phyloP scores from a whole-genome alignment of 371 early-diverging fungal genomes.

The Rhizomucor miehei region DNA sequence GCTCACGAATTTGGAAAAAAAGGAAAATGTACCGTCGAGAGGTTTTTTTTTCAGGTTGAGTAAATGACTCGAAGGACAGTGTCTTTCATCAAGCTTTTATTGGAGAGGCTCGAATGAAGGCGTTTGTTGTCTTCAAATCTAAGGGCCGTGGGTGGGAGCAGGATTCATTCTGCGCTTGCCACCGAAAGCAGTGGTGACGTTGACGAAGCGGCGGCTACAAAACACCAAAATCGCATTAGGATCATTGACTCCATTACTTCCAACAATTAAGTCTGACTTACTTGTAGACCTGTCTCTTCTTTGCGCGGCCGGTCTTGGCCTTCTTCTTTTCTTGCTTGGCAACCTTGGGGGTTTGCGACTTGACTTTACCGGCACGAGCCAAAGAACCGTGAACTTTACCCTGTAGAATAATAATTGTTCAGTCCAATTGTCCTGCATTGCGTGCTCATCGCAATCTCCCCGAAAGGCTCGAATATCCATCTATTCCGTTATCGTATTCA shows the following conservation, averaged over 20 bases:
- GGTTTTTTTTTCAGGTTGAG: too few relatives aligned
- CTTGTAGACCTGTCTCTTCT: constrained; percentile 97
- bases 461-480: too few relatives aligned
- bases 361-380: constrained; percentile 99
- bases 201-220: constrained; percentile 89
- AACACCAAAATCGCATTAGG: background rate
- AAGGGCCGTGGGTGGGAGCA: constrained; percentile 59
- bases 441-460: too few relatives aligned
- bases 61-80: too few relatives aligned
- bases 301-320: constrained; percentile 93
- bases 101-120: too few relatives aligned
- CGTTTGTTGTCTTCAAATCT: constrained; percentile 8
- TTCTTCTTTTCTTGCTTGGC: constrained; percentile 98
- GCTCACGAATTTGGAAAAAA: too few relatives aligned
- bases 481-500: too few relatives aligned
- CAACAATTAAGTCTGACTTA: constrained; percentile 9
- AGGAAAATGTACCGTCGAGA: too few relatives aligned
- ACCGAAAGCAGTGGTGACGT: constrained; percentile 81
- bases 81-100: too few relatives aligned
- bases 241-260: background rate
- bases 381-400: constrained; percentile 99
- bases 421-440: too few relatives aligned
- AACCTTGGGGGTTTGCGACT: constrained; percentile 99
- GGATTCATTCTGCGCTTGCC: constrained; percentile 91
- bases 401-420: constrained; percentile 51